Conservation (phyloP, 306 rosid genomes). For the Carpinus fangiana region DNA sequence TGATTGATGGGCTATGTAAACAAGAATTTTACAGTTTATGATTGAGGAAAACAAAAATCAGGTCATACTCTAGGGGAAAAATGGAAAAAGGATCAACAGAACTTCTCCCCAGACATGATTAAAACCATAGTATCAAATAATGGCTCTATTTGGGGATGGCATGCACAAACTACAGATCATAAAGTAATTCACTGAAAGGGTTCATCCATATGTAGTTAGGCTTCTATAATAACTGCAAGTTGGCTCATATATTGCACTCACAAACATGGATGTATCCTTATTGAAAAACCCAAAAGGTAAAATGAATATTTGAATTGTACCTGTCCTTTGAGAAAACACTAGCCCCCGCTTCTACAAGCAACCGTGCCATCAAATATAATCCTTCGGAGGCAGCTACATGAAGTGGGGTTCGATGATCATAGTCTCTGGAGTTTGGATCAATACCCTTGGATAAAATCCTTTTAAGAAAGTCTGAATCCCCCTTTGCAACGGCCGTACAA, state of each 20-base stretch:
- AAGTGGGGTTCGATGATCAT: conserved; percentile 82
- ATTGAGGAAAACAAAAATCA: not conserved
- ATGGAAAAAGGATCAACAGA: not conserved
- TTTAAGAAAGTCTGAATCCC: conserved; percentile 75
- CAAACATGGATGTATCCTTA: not conserved
- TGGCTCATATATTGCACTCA: not conserved
- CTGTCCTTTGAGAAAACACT: conserved; percentile 83
- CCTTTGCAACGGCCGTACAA: conserved; percentile 76
- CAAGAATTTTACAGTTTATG: not conserved
- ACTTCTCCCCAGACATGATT: not conserved
- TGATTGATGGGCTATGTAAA: not conserved
- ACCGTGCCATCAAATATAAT: conserved; percentile 72
- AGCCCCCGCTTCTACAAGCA: conserved; percentile 83
- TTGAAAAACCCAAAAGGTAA: not conserved
- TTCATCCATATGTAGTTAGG: not conserved
- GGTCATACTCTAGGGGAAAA: not conserved
- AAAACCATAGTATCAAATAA: not conserved
- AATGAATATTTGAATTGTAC: conserved; percentile 36
- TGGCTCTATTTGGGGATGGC: not conserved
- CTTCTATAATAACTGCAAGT: not conserved
- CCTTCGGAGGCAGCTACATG: conserved; percentile 90
- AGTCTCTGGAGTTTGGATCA: conserved; percentile 88
- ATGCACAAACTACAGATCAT: not conserved
- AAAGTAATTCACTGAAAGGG: not conserved
- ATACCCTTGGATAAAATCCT: conserved; percentile 70